A percentile compares a stretch with the other conserved stretches of the same genome.
phyloP scores from a whole-genome alignment of 2,329 filamentous ascomycete genomes.

The Conoideocrella luteorostrata region DNA sequence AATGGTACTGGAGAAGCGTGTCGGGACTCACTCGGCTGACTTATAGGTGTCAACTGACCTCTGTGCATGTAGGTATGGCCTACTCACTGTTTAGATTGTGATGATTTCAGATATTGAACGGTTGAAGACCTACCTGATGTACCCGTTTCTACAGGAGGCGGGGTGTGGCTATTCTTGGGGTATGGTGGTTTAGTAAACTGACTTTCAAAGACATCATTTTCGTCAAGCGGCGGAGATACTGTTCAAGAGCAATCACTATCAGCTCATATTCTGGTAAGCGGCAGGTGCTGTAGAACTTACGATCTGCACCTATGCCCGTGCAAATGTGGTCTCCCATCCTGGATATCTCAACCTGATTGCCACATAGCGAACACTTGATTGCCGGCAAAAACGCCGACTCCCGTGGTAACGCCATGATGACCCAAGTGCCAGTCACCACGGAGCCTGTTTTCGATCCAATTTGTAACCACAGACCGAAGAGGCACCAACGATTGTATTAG shows the following conservation, averaged over 20 bases:
- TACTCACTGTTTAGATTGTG: conserved; percentile 1
- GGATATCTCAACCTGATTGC: conserved; percentile 71
- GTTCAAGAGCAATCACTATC: not conserved
- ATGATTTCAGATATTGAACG: not conserved
- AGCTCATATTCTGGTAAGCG: not conserved
- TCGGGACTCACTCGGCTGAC: conserved; percentile 52
- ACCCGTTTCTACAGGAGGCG: conserved; percentile 44
- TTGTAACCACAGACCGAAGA: not conserved
- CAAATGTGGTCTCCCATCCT: conserved; percentile 84
- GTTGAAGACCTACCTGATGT: conserved; percentile 41
- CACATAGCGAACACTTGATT: conserved; percentile 83
- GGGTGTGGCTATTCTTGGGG: conserved; percentile 33
- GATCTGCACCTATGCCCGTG: conserved; percentile 39
- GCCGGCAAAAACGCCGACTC: conserved; percentile 69
- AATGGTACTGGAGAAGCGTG: conserved; percentile 59
- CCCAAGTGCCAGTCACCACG: not conserved
- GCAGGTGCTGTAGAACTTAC: conserved; percentile 23
- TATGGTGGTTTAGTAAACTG: conserved; percentile 19
- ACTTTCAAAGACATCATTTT: conserved; percentile 20
- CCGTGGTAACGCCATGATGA: conserved; percentile 43
- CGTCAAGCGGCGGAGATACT: conserved; percentile 34
- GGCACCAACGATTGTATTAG: not conserved
- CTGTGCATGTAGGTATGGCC: conserved; percentile 37
- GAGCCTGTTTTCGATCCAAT: not conserved
- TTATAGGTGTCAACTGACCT: conserved; percentile 58